These are phyloP conservation scores for Sphaerosporella brunnea DNA, from an alignment of 495 filamentous ascomycete genomes.

Conservation along the genomic window DNA sequence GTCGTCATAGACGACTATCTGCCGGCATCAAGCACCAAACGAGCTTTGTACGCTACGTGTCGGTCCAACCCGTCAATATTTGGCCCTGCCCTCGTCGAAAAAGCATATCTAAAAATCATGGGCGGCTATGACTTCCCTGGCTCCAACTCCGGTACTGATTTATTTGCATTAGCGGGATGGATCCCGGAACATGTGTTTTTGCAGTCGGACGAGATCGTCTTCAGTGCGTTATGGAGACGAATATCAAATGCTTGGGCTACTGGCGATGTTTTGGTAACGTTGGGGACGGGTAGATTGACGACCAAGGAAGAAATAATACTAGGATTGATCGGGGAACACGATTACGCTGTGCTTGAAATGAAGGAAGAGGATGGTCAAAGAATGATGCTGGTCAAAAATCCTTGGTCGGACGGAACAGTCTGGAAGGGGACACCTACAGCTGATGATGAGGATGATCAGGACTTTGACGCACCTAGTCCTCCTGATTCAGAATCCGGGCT, in stretches of 20 bases:
- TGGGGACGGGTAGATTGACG: conserved; percentile 71
- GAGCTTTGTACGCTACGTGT: conserved; percentile 74
- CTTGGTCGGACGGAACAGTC: conserved; percentile 66
- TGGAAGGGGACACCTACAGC: conserved; percentile 37
- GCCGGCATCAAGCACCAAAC: conserved; percentile 52
- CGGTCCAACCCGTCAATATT: conserved; percentile 55
- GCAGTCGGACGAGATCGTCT: conserved; percentile 60
- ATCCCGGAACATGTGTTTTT: conserved; percentile 90
- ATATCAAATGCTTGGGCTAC: conserved; percentile 53
- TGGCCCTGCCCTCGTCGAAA: conserved; percentile 91
- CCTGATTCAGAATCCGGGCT: conserved; percentile 6
- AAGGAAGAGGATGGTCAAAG: conserved; percentile 44
- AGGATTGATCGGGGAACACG: conserved; percentile 76
- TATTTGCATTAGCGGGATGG: conserved; percentile 85
- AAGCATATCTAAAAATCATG: conserved; percentile 90
- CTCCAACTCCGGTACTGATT: conserved; percentile 90
- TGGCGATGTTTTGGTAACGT: conserved; percentile 71
- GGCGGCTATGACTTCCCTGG: conserved; percentile 97
- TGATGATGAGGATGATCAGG: conserved; percentile 10
- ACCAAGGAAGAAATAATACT: conserved; percentile 53
- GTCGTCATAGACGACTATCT: conserved; percentile 86
- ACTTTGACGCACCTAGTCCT: conserved; percentile 8
- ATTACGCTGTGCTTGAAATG: conserved; percentile 80
- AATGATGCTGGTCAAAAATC: conserved; percentile 77
- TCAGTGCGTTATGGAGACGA: conserved; percentile 58